These are phyloP conservation scores for Eragrostis curvula DNA, from an alignment of 176 grass and related monocot species.

Conservation along the genomic window DNA sequence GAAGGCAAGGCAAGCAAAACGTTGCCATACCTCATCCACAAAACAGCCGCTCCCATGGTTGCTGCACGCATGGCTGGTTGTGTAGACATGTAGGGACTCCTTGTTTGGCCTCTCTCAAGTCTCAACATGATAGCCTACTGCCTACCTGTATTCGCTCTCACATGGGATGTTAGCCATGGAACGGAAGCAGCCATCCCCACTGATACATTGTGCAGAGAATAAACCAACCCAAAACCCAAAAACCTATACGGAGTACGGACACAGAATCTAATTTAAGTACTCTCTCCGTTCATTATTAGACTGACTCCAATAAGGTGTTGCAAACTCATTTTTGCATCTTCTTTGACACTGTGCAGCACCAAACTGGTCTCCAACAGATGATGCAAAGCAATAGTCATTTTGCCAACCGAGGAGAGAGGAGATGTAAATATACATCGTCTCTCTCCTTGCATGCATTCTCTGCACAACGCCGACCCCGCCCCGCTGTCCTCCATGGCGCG, in stretches of 20 bases:
- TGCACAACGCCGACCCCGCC: too few relatives aligned
- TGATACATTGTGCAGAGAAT: not conserved
- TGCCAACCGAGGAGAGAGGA: too few relatives aligned
- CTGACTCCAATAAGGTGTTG: too few relatives aligned
- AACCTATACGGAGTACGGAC: not conserved
- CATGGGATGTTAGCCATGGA: not conserved
- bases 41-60: not conserved
- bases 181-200: not conserved
- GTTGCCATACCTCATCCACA: not conserved
- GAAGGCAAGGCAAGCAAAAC: conserved; percentile 30
- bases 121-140: too few relatives aligned
- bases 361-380: too few relatives aligned
- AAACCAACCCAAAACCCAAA: conserved; percentile 10
- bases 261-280: conserved; percentile 9
- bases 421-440: too few relatives aligned
- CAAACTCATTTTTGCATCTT: too few relatives aligned
- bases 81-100: not conserved
- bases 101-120: not conserved
- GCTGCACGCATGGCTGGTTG: not conserved
- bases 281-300: too few relatives aligned
- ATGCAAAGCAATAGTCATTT: too few relatives aligned
- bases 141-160: not conserved
- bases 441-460: too few relatives aligned
- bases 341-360: too few relatives aligned
- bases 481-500: too few relatives aligned